A percentile compares a stretch with the other conserved stretches of the same genome.
Evolutionary conservation across 2,329 filamentous ascomycete species (phyloP).

Genomic region (Golovinomyces cichoracearum): DNA sequence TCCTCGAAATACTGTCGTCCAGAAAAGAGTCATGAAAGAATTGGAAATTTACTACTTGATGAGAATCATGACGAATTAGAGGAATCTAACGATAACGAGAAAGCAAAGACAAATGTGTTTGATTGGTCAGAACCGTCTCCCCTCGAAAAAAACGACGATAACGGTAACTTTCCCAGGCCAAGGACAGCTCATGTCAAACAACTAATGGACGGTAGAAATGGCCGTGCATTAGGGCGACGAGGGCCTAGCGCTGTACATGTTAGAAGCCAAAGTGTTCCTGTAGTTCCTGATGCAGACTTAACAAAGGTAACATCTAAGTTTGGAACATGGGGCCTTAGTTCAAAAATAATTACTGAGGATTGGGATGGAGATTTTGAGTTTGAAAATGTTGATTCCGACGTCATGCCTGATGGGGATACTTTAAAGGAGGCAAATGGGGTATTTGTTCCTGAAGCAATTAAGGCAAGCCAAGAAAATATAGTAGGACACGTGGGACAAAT

Average conservation of each 20-base stretch:
- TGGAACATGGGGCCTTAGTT: conserved; percentile 58
- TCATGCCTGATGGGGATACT: conserved; percentile 18
- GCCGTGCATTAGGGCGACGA: conserved; percentile 39
- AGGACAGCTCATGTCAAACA: conserved; percentile 57
- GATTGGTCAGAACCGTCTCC: conserved; percentile 48
- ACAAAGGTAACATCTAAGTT: conserved; percentile 39
- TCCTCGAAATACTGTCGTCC: not conserved
- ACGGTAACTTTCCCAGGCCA: conserved; percentile 34
- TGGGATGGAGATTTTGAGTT: conserved; percentile 85
- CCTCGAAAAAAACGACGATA: conserved; percentile 33
- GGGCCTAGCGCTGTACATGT: conserved; percentile 40
- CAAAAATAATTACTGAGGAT: conserved; percentile 57
- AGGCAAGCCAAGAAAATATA: conserved; percentile 57
- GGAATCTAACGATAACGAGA: conserved; percentile 17
- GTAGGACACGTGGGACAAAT: conserved; percentile 66
- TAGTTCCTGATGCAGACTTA: conserved; percentile 33
- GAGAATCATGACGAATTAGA: not conserved
- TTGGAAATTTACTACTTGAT: not conserved
- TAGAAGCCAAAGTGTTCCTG: conserved; percentile 57
- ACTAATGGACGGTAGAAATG: conserved; percentile 41
- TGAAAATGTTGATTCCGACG: conserved; percentile 14
- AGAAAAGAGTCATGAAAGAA: no score
- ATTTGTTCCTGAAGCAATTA: conserved; percentile 55
- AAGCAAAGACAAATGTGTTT: conserved; percentile 43
- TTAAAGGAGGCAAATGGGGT: conserved; percentile 23